Percentiles rank a stretch among this genome's conserved stretches.
phyloP scores from a whole-genome alignment of 805 yeast species.

The Monosporozyma aquatica region DNA sequence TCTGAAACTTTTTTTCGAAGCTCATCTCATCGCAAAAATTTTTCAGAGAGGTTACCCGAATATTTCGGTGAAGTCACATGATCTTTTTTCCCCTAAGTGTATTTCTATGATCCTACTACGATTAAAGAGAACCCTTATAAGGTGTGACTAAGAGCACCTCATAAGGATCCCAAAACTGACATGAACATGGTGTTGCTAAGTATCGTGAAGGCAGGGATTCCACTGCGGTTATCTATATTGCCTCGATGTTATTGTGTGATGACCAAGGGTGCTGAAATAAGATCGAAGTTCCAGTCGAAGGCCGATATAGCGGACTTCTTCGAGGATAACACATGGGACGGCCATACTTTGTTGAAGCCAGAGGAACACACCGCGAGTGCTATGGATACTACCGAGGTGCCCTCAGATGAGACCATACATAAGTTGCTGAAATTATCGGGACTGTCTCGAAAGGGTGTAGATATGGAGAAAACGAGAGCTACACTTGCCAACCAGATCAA shows the following conservation, averaged over 20 bases:
- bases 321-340: constrained; percentile 18
- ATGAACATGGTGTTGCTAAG: too few species aligned
- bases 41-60: background rate
- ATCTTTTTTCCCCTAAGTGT: too few species aligned
- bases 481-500: constrained; percentile 41
- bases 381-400: background rate
- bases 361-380: constrained; percentile 1
- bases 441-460: constrained; percentile 26
- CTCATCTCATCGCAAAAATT: constrained; percentile 9
- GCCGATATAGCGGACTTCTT: constrained; percentile 23
- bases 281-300: constrained; percentile 14
- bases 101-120: too few species aligned
- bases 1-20: too few species aligned
- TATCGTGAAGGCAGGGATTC: too few species aligned
- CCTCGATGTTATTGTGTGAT: background rate
- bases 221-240: background rate
- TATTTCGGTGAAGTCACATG: too few species aligned
- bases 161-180: too few species aligned
- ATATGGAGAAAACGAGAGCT: constrained; percentile 25
- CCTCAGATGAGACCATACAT: constrained; percentile 8
- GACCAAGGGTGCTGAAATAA: constrained; percentile 7
- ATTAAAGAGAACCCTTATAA: too few species aligned
- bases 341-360: constrained; percentile 14
- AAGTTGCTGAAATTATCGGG: constrained; percentile 43
- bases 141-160: too few species aligned